Percentiles rank a stretch among this genome's conserved stretches.
Evolutionary conservation across 2,329 filamentous ascomycete genomes (phyloP).

Genomic region (Neoscytalidium dimidiatum): DNA sequence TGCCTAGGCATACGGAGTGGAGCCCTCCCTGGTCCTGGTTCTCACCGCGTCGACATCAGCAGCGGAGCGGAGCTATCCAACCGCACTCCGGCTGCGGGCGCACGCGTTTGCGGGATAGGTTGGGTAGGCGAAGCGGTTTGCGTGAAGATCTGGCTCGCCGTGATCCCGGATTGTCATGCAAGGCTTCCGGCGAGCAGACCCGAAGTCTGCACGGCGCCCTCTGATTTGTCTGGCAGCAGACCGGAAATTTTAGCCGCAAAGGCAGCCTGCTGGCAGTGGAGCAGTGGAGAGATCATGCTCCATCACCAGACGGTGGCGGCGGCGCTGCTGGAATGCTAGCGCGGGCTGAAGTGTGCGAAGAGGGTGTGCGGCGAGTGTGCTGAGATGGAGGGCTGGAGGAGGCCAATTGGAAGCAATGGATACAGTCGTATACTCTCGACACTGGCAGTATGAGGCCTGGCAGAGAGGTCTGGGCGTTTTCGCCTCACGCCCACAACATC

Average conservation of each 20-base stretch:
- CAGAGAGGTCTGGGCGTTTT: background rate
- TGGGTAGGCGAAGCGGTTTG: background rate
- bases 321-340: slow-evolving; percentile 1
- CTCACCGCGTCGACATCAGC: background rate
- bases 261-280: background rate
- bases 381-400: background rate
- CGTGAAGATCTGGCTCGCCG: background rate
- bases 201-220: background rate
- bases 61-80: background rate
- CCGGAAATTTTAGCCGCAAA: background rate
- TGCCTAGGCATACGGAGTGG: background rate
- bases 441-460: background rate
- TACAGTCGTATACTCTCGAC: background rate
- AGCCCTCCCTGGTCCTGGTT: background rate
- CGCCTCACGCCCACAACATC: background rate
- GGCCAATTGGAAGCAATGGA: background rate
- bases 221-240: background rate
- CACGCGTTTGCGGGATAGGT: background rate
- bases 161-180: background rate
- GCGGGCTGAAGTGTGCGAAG: background rate
- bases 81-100: background rate
- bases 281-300: background rate
- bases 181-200: background rate
- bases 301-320: slow-evolving; percentile 1
- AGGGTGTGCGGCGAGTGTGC: background rate